Percentiles rank a stretch among this genome's conserved stretches.
Conservation (phyloP, 2,329 filamentous ascomycete genomes). For the Chaetomiaceae sp. region DNA sequence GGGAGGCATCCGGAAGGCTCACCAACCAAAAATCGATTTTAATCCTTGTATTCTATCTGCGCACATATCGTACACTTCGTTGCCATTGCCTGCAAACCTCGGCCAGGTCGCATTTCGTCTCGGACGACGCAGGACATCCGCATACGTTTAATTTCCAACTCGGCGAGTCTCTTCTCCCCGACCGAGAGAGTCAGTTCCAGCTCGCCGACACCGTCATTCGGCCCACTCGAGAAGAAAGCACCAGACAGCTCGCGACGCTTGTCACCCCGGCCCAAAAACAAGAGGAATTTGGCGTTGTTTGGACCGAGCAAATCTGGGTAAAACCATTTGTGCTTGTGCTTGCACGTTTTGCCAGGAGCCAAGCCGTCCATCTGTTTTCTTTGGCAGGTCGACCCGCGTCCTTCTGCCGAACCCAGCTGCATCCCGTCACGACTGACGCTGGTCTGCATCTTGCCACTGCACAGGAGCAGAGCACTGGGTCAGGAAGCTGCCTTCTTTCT, state of each 20-base stretch:
- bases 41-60: constrained; percentile 33
- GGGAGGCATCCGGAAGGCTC: constrained; percentile 25
- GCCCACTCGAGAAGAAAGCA: not conserved
- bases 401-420: too few relatives aligned
- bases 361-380: not conserved
- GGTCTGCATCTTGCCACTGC: constrained; percentile 4
- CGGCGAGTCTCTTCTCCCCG: not conserved
- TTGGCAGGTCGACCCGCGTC: not conserved
- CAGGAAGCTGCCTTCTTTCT: constrained; percentile 6
- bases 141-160: constrained; percentile 4
- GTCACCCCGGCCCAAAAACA: too few relatives aligned
- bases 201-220: not conserved
- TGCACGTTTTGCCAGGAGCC: not conserved
- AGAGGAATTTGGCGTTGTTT: too few relatives aligned
- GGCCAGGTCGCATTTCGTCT: constrained; percentile 8
- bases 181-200: not conserved
- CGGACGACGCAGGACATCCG: not conserved
- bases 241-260: too few relatives aligned
- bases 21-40: constrained; percentile 27
- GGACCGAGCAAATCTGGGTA: not conserved
- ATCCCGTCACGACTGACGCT: not conserved
- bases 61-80: constrained; percentile 21
- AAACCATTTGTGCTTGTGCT: not conserved
- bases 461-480: too few relatives aligned
- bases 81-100: constrained; percentile 11